Conservation (phyloP, 208 protist species). For the Histomonas meleagridis region DNA sequence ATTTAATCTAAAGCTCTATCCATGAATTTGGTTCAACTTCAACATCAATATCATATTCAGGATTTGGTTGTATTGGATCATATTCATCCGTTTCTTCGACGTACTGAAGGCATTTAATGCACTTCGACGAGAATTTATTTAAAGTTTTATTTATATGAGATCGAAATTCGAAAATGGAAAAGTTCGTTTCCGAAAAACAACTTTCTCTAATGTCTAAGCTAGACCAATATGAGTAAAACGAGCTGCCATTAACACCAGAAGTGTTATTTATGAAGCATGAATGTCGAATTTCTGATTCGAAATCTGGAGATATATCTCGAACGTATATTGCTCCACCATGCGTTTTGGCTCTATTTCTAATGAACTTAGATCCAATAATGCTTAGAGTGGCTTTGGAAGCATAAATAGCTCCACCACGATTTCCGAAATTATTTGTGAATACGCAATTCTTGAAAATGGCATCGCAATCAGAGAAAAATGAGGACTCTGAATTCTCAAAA, state of each 20-base stretch:
- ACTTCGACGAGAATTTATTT: not conserved
- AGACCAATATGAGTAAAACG: not conserved
- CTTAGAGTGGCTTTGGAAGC: not conserved
- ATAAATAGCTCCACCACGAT: not conserved
- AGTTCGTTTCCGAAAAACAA: not conserved
- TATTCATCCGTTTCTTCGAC: not conserved
- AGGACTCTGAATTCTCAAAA: not conserved
- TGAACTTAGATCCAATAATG: not conserved
- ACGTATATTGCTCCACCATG: not conserved
- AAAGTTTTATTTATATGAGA: not conserved
- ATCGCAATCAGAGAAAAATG: slow-evolving; percentile 34
- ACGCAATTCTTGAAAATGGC: not conserved
- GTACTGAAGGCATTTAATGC: not conserved
- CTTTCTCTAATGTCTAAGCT: not conserved
- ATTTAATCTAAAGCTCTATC: slow-evolving; percentile 36
- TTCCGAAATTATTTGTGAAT: not conserved
- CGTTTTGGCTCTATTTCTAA: not conserved
- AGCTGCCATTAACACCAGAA: not conserved
- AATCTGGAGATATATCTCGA: not conserved
- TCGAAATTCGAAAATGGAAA: not conserved
- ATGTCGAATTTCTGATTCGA: not conserved
- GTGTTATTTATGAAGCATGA: not conserved
- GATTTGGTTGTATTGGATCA: not conserved
- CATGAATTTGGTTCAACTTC: not conserved
- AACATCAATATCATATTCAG: slow-evolving; percentile 32